Conservation (phyloP, 805 yeast species). For the Ogataea henricii region DNA sequence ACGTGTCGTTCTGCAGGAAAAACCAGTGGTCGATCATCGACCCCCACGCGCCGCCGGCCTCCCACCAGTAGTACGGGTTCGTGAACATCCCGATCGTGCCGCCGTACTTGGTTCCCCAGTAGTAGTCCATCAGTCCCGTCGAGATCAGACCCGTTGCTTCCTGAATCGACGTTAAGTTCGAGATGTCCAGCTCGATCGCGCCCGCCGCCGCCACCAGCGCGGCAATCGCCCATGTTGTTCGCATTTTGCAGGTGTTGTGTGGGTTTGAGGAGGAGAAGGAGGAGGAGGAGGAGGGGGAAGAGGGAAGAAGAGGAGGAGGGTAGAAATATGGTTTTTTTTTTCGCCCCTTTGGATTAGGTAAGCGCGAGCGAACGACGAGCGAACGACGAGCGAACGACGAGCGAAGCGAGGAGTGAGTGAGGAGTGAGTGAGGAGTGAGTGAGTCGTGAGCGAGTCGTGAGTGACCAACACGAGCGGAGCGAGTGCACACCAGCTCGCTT, state of each 20-base stretch:
- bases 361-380: no score
- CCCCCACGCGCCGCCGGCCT: slow-evolving; percentile 97
- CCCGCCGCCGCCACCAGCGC: slow-evolving; percentile 2
- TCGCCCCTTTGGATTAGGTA: no score
- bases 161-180: slow-evolving; percentile 46
- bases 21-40: slow-evolving; percentile 76
- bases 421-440: no score
- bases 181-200: slow-evolving; percentile 37
- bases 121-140: slow-evolving; percentile 68
- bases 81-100: slow-evolving; percentile 86
- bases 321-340: no score
- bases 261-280: no score
- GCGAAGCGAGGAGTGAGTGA: no score
- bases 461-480: no score
- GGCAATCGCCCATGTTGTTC: background rate
- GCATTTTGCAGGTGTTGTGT: background rate
- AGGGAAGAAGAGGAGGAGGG: no score
- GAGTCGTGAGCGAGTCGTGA: no score
- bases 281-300: no score
- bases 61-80: slow-evolving; percentile 97
- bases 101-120: slow-evolving; percentile 64
- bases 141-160: slow-evolving; percentile 54
- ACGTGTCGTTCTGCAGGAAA: slow-evolving; percentile 70
- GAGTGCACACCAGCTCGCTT: no score
- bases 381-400: no score